Conservation (phyloP, 768 basidiomycete species). For the Tylopilus vinaceipallidus region DNA sequence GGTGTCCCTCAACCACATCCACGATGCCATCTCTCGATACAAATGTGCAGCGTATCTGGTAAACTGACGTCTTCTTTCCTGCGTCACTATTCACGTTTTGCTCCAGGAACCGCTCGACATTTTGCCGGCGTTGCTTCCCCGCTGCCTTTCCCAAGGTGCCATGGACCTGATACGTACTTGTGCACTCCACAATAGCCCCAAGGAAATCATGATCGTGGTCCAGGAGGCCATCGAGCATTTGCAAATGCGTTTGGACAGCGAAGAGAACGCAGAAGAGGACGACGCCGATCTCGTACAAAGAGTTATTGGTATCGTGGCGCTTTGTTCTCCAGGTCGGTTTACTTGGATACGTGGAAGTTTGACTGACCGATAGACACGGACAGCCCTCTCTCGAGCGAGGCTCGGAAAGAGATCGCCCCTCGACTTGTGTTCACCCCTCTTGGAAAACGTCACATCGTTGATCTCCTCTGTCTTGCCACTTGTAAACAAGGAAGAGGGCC, state of each 20-base stretch:
- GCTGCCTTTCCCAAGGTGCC: slow-evolving; percentile 27
- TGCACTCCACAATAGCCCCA: slow-evolving; percentile 33
- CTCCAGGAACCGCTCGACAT: slow-evolving; percentile 40
- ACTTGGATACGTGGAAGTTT: background rate
- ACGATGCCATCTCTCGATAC: slow-evolving; percentile 14
- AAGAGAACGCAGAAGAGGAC: slow-evolving; percentile 19
- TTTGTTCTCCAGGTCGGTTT: slow-evolving; percentile 25
- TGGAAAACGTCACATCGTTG: slow-evolving; percentile 14
- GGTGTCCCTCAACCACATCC: slow-evolving; percentile 18
- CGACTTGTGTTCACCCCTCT: slow-evolving; percentile 20
- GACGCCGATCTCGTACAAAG: slow-evolving; percentile 7
- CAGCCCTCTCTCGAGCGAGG: slow-evolving; percentile 27
- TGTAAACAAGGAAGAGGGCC: slow-evolving; percentile 16
- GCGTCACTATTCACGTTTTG: background rate
- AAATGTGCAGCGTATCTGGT: slow-evolving; percentile 20
- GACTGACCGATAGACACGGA: background rate
- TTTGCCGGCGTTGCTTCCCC: slow-evolving; percentile 37
- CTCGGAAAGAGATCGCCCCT: slow-evolving; percentile 24
- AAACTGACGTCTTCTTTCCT: background rate
- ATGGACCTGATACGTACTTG: slow-evolving; percentile 34
- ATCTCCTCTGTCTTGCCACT: slow-evolving; percentile 16
- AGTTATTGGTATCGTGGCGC: slow-evolving; percentile 12
- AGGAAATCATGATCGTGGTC: slow-evolving; percentile 41
- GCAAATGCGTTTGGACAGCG: slow-evolving; percentile 10
- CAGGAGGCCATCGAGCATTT: slow-evolving; percentile 40